Evolutionary conservation across 2,329 filamentous ascomycete species (phyloP), one percentile per base, ranked within the genome.

Genomic region (Trichoderma sp.): DNA sequence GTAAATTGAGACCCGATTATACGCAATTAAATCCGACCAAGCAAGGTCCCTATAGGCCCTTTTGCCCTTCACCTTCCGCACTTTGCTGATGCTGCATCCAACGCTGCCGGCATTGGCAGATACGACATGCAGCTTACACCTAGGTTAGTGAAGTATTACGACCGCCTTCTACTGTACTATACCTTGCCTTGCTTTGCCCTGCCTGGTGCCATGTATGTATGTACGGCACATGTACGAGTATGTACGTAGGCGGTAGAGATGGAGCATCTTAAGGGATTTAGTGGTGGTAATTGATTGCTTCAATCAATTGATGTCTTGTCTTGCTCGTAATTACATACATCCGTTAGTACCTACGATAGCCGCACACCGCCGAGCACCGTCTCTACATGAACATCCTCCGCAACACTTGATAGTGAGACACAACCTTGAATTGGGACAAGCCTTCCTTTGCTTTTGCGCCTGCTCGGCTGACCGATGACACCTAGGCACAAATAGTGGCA

Each of bases 41-140:
- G 36, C 36, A 39, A 43, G 18, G n/a, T 43, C 15, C 15, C 39
- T 1, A 51, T 51, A 21, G 43, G 43, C 43, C 43, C 43, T 51
- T 51, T 51, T 51, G 43, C 43, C 8, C 15, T 66, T 26, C 43
- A 34, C 28, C 28, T 36, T 65, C 36, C 26, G 56, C 18, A 18
- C 34, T 68, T 26, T 47, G 26, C 53, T 60, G 53, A 21, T 60
- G 65, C 53, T 60, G 53, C 26, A 21, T 34, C 36, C 21, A 60
- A 39, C 65, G 65, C 51, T 53, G 66, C 66, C 66, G 57, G 66
- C 66, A 61, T 51, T 68, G 65, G 65, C 53, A 68, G 51, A 70
- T 70, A 51, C 66, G 56, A 62, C 47, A 51, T 70, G 66, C 66
- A 70, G 66, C 66, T 70, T 70, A 70, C n/a, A 34, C 57, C n/a